Evolutionary conservation across 805 yeast genomes (phyloP), one percentile per base, ranked within the genome.

Genomic region (Jamesozyma spencerorum): DNA sequence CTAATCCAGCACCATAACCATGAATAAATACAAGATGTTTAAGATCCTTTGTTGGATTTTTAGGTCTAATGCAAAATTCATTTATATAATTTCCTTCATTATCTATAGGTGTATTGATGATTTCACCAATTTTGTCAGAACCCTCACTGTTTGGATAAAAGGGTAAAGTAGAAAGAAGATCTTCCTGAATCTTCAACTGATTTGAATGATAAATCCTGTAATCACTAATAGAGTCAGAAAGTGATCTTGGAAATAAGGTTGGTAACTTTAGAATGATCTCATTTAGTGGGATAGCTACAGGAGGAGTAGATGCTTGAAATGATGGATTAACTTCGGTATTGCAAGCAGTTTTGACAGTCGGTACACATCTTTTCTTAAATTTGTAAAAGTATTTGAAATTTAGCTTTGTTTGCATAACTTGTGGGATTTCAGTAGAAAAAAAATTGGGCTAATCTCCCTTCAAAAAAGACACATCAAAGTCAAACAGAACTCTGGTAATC

Each of bases 1-100:
- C 97, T 20, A 87, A 64, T 1, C 95, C 92, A 0, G 97, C 97
- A 3, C 96, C 97, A 55, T 90, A 90, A 0, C 98, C 98, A 61
- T 90, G 98, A 11, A 90, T 68, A 38, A 90, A 65, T 0, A 92
- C 85, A 18, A 87, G 60, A 59, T 82, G 74, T 49, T 64, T 64
- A 37, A 59, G 22, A 2, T 41, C 33, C 2, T 44, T 40, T 8
- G 32, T 27, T 31, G 40, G 46, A 36, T 64, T 64, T 43, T 69
- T 69, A 46, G 79, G 75, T 34, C 65, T 65, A 26, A 88, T 72
- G 45, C 66, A 71, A 44, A 87, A 77, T 62, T 90, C 97, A 62
- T 88, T 90, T 43, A 88, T 79, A 50, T 64, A 75, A 57, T 53
- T 72, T n/a, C 54, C 58, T 62, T 76, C 45, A 60, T 59, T 70